Evolutionary conservation across 257 asterid genomes (phyloP), one percentile per base, ranked within the genome.

Genomic region (Solanum chiquidenum): DNA sequence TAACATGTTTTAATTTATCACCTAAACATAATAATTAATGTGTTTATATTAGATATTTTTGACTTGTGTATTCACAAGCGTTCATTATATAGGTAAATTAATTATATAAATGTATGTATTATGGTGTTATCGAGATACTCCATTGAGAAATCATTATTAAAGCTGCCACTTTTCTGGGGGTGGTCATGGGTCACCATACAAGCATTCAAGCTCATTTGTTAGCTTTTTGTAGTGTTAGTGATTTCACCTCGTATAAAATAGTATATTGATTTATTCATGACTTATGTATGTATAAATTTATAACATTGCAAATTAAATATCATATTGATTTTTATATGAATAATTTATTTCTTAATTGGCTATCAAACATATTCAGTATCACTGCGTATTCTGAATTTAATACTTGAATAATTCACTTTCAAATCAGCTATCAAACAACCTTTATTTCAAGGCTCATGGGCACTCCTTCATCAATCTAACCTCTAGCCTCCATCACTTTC

Each of bases 251-350:
- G 1, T 64, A 11, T 62, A n/a, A 62, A 23, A 64, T n/a, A n/a
- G 1, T 64, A 5, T 0, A 5, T 25, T 4, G 0, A 64, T 64
- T 25, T 64, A 23, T 5, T 64, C 4, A 64, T 25, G 3, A n/a
- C 0, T 64, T 64, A 11, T 64, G 5, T 10, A n/a, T 60, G 12
- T 4, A 23, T 60, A 4, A 60, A 21, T 9, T 60, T 18, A 7
- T 7, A 60, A 21, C 3, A 60, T 60, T 9, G 3, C 0, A 60
- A 21, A 60, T 60, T 0, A 9, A 9, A 60, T 2, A 60, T 2
- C 11, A 1, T 9, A 23, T 60, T 60, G 2, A 9, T 60, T 60
- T 60, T 60, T 60, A 21, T 23, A 8, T 60, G 3, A 60, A 21
- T 60, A 21, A 21, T 60, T 3, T 60, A 18, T 3, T 4, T 60